Percentiles rank a stretch among this genome's conserved stretches.
These are phyloP conservation scores for Tympanopsis confertula DNA, from an alignment of 2,329 filamentous ascomycete genomes.

Conservation along the genomic window DNA sequence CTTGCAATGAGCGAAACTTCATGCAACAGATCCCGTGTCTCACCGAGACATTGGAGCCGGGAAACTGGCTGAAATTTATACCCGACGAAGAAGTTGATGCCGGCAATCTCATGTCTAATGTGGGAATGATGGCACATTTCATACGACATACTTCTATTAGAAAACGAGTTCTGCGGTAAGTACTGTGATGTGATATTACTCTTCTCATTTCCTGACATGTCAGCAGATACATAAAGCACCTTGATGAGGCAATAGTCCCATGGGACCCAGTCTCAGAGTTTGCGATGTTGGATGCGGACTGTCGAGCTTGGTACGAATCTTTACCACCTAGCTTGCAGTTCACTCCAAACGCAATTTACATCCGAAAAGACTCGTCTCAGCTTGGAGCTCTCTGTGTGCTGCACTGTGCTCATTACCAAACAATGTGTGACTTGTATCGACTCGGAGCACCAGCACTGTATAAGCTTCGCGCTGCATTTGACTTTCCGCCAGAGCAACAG, in stretches of 20 bases:
- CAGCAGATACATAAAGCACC: constrained; percentile 5
- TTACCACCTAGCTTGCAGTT: constrained; percentile 6
- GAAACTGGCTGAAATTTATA: constrained; percentile 4
- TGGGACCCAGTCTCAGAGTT: constrained; percentile 6
- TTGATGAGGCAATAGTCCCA: constrained; percentile 2
- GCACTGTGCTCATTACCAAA: constrained; percentile 7
- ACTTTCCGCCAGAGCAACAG: constrained; percentile 8
- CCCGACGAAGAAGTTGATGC: constrained; percentile 2
- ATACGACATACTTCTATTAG: constrained; percentile 6
- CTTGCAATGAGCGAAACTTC: constrained; percentile 8
- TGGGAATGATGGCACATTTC: constrained; percentile 6
- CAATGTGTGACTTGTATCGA: constrained; percentile 6
- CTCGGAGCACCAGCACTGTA: constrained; percentile 4
- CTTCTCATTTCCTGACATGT: background rate
- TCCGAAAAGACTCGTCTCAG: constrained; percentile 6
- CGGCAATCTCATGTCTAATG: constrained; percentile 1
- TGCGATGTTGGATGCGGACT: constrained; percentile 2
- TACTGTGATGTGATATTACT: too few relatives aligned
- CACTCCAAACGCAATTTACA: constrained; percentile 3
- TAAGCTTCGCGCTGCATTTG: background rate
- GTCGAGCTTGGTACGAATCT: constrained; percentile 5
- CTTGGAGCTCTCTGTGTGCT: constrained; percentile 6
- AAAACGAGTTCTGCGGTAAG: constrained; percentile 6
- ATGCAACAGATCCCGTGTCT: constrained; percentile 5
- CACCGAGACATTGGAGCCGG: constrained; percentile 5